phyloP scores from a whole-genome alignment of 306 rosid genomes.

The Clitoria ternatea region DNA sequence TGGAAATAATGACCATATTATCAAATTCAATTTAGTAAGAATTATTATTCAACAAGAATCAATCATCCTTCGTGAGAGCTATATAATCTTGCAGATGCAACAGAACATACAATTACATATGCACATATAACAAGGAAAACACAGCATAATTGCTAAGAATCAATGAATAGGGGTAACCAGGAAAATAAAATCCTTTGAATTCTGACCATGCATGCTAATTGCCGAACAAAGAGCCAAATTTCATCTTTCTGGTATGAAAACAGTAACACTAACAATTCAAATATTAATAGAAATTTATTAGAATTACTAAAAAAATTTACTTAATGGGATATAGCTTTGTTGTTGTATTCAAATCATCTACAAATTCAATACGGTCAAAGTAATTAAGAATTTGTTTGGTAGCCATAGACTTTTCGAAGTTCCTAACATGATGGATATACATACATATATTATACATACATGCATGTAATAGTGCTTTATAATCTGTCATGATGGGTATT shows the following conservation, averaged over 20 bases:
- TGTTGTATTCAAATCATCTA: background rate
- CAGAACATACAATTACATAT: background rate
- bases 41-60: constrained; percentile 14
- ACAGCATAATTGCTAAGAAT: background rate
- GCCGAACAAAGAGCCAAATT: background rate
- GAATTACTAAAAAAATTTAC: no score
- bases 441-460: no score
- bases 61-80: background rate
- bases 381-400: background rate
- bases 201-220: background rate
- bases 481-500: background rate
- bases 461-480: background rate
- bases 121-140: background rate
- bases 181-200: background rate
- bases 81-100: constrained; percentile 7
- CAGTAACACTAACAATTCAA: background rate
- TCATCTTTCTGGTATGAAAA: background rate
- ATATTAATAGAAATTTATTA: background rate
- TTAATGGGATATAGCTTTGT: no score
- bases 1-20: constrained; percentile 33
- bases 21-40: constrained; percentile 17
- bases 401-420: background rate
- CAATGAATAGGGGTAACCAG: background rate
- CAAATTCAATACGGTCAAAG: background rate
- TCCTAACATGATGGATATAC: background rate